phyloP scores from a whole-genome alignment of 768 basidiomycete genomes.

The Lentinula lateritia region DNA sequence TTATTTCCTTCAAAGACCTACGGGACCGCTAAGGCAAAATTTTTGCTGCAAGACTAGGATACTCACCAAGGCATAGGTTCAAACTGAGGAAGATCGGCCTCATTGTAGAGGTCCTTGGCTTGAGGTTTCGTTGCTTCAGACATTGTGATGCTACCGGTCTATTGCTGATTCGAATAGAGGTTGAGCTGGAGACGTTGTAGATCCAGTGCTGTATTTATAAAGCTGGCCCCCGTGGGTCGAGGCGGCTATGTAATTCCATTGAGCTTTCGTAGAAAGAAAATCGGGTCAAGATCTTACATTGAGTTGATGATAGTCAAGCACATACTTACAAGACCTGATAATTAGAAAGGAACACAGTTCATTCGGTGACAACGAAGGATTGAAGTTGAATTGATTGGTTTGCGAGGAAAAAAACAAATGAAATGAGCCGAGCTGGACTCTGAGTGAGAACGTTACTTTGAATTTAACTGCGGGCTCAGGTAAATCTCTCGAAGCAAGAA shows the following conservation, averaged over 20 bases:
- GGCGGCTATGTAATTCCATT: neutral
- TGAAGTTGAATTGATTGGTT: neutral
- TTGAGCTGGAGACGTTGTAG: neutral
- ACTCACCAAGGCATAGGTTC: constrained; percentile 42
- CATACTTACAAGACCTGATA: neutral
- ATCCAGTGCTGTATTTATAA: constrained; percentile 5
- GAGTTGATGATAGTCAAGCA: neutral
- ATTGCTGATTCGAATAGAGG: constrained; percentile 3
- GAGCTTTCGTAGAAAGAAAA: neutral
- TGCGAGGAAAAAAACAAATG: neutral
- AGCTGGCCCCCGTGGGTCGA: constrained; percentile 2
- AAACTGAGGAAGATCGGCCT: constrained; percentile 36
- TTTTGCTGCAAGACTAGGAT: neutral
- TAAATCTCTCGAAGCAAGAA: neutral
- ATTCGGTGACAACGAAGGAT: neutral
- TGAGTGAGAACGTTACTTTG: neutral
- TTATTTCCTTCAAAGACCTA: constrained; percentile 47
- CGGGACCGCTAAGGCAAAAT: neutral
- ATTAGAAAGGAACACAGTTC: neutral
- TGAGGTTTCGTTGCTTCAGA: constrained; percentile 3
- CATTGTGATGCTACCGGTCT: constrained; percentile 1
- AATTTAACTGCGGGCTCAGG: neutral
- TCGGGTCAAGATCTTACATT: constrained; percentile 4
- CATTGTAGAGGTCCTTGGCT: constrained; percentile 11
- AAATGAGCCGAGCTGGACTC: neutral